These are phyloP conservation scores for Apiospora aurea DNA, from an alignment of 2,329 filamentous ascomycete species.

Conservation along the genomic window DNA sequence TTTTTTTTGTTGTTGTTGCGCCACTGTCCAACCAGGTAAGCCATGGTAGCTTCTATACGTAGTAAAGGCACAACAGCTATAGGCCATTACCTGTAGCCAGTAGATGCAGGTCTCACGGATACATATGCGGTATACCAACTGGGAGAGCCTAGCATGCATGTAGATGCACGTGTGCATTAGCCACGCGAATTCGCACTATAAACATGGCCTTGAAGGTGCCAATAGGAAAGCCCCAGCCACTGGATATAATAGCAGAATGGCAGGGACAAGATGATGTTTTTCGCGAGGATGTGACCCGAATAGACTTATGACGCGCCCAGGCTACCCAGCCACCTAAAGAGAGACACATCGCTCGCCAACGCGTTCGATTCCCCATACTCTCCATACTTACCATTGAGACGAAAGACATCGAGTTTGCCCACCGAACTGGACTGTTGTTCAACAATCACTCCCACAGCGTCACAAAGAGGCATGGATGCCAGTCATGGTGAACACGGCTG, in stretches of 20 bases:
- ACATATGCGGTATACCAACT: neutral
- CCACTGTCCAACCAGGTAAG: neutral
- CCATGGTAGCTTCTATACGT: neutral
- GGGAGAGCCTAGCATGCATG: neutral
- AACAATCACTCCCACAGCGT: neutral
- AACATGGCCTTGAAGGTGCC: slow-evolving; percentile 8
- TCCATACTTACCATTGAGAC: neutral
- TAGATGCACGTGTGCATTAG: slow-evolving; percentile 13
- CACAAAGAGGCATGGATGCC: slow-evolving; percentile 7
- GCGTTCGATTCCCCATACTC: neutral
- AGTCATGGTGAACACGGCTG: slow-evolving; percentile 1
- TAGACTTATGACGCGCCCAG: slow-evolving; percentile 8
- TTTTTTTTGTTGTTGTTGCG: neutral
- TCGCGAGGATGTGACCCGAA: neutral
- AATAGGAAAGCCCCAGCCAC: slow-evolving; percentile 7
- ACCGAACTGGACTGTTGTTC: neutral
- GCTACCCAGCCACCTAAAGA: slow-evolving; percentile 6
- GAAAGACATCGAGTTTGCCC: neutral
- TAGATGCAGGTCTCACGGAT: slow-evolving; percentile 7
- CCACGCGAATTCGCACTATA: slow-evolving; percentile 6
- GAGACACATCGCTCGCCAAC: slow-evolving; percentile 1
- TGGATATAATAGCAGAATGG: neutral
- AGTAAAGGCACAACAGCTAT: neutral
- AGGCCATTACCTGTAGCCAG: neutral
- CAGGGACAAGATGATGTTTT: neutral